A percentile compares a stretch with the other conserved stretches of the same genome.
Conservation (phyloP, 169 alveolate genomes). For the Perkinsus chesapeaki region DNA sequence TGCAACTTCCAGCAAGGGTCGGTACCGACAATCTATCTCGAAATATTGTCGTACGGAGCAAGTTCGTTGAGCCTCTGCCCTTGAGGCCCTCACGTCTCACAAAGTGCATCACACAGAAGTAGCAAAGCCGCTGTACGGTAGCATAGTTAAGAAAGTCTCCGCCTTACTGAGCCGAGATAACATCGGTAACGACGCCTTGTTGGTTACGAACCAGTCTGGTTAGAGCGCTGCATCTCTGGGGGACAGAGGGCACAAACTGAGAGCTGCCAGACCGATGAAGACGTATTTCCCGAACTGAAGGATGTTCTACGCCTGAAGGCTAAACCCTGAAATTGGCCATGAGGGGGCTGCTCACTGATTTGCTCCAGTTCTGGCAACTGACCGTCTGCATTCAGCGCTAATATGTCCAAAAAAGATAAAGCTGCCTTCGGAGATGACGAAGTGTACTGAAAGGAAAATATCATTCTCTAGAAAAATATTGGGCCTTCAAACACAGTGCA, state of each 20-base stretch:
- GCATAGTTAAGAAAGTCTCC: too few relatives aligned
- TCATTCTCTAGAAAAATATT: too few relatives aligned
- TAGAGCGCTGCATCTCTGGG: background rate
- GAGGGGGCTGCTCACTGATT: background rate
- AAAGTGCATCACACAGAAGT: too few relatives aligned
- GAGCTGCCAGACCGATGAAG: background rate
- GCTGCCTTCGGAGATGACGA: background rate
- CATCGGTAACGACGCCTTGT: background rate
- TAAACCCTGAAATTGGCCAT: background rate
- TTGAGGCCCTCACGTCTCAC: too few relatives aligned
- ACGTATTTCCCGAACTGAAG: background rate
- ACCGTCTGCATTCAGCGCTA: background rate
- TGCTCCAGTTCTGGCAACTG: background rate
- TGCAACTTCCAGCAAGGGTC: too few relatives aligned
- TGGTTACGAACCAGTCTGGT: background rate
- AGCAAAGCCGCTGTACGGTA: too few relatives aligned
- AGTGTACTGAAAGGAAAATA: background rate
- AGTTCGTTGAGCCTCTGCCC: too few relatives aligned
- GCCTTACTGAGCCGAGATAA: background rate
- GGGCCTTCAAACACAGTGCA: too few relatives aligned
- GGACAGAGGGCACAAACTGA: background rate
- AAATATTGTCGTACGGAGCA: too few relatives aligned
- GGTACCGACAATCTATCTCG: too few relatives aligned
- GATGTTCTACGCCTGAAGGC: background rate
- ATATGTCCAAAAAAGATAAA: background rate